Base-by-base conservation (phyloP, 768 basidiomycete genomes). In the Amanita rimosa region DNA sequence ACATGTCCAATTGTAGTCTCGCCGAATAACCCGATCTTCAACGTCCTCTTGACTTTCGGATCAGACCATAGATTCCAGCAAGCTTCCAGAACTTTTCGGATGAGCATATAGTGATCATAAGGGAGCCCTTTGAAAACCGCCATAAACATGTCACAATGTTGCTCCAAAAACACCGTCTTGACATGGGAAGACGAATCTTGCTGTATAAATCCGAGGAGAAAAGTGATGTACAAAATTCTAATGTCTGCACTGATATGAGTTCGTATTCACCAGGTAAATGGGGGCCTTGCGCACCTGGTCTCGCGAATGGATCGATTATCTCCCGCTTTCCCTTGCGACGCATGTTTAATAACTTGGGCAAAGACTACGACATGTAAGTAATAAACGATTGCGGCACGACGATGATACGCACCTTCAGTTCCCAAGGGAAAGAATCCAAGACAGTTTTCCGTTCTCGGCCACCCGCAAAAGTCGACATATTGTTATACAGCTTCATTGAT, bases 11-110 rank as follows among this genome's bases (percentile, higher is more conserved):
- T 66, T 0, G 77, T 80, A 3, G 64, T 57, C 60, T 90, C 83
- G 48, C 71, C 78, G 63, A 93, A 93, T 10, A 87, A 57, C 5
- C 72, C 70, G 7, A 93, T 70, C 59, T 92, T 90, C 22, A 77
- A 56, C 0, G 79, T 85, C 48, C 83, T 69, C 57, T 78, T 85
- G 53, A 92, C 60, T 60, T 82, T 86, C 0, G 67, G 67, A 56
- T 92, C 89, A 0, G 67, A 72, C 85, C 84, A 90, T 8, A 91
- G 66, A 2, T 77, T 69, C 89, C 89, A 92, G 52, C 75, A 81
- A 4, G 74, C 67, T 61, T 89, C 86, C 3, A 93, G 72, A 6
- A 90, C 69, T 41, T 63, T 72, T n/a, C 79, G 68, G 19, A 80
- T 64, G 3, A 90, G 65, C 1, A 66, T 51, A 58, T 81, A 82